Percentiles rank a stretch among this genome's conserved stretches.
These are phyloP conservation scores for Apiotrichum siamense DNA, from an alignment of 1,284 basidiomycete species.

Conservation along the genomic window DNA sequence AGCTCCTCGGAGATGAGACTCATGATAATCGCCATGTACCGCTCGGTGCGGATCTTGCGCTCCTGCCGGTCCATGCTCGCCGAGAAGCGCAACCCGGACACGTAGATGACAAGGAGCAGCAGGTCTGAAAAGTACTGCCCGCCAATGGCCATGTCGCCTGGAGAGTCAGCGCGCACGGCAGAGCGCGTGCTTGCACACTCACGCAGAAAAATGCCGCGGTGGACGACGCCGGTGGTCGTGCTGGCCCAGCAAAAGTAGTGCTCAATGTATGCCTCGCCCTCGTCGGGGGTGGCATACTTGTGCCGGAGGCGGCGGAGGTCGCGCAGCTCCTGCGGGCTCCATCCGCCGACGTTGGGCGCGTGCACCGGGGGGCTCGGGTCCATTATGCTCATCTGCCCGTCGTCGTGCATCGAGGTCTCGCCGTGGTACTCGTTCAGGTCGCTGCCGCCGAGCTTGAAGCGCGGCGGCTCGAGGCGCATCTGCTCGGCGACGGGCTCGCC, in stretches of 20 bases:
- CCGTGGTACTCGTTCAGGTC: conserved; percentile 20
- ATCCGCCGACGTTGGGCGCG: neutral
- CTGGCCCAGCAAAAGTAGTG: conserved; percentile 23
- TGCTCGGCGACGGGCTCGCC: neutral
- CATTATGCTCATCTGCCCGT: conserved; percentile 2
- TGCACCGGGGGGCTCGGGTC: neutral
- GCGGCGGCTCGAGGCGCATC: conserved; percentile 14
- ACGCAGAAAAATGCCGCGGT: conserved; percentile 18
- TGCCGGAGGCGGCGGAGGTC: conserved; percentile 15
- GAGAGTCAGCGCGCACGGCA: neutral
- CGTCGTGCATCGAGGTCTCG: conserved; percentile 18
- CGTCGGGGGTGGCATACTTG: conserved; percentile 20
- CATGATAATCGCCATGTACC: conserved; percentile 20
- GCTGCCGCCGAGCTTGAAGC: conserved; percentile 16
- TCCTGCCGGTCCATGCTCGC: conserved; percentile 16
- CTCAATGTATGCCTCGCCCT: conserved; percentile 20
- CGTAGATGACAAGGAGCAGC: conserved; percentile 21
- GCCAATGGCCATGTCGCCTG: conserved; percentile 22
- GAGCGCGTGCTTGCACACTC: neutral
- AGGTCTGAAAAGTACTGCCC: conserved; percentile 23
- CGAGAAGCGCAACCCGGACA: conserved; percentile 19
- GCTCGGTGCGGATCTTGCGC: conserved; percentile 10
- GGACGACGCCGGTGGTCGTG: conserved; percentile 13
- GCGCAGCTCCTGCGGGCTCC: conserved; percentile 15
- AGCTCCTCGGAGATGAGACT: conserved; percentile 18